Evolutionary conservation across 805 yeast genomes (phyloP), one percentile per base, ranked within the genome.

Genomic region (Starmerella bombicola): DNA sequence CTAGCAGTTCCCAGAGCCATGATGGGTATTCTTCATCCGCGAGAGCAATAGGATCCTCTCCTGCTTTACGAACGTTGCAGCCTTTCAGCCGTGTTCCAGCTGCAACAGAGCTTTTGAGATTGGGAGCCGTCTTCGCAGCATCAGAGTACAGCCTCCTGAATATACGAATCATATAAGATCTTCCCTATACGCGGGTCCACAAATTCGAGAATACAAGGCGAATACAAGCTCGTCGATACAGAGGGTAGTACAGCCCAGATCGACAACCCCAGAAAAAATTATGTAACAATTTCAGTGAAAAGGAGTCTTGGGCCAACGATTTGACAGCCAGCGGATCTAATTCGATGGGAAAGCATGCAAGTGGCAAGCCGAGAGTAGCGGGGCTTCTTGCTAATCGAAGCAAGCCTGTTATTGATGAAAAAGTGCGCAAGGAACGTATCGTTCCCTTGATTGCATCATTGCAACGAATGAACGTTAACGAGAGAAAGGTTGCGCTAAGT

Each of bases 1-100:
- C 93, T 24, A 85, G 69, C 35, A 82, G 66, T 4, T 70, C 73
- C 97, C 97, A 91, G 39, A 88, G 68, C 98, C 98, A 88, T 33
- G 71, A 81, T 4, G 98, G 98, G 57, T 88, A 88, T 54, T 86
- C 94, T 29, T 67, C 67, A 58, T 91, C 97, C 46, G 79, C 83
- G 40, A 80, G 61, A 1, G 97, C 97, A 4, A 83, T 76, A 7
- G 93, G 84, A 52, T 85, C 95, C 45, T 78, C 74, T n/a, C 88
- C 93, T 28, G 70, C 68, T 56, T 84, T 85, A 56, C 73, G 73
- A 33, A 88, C 69, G 52, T 80, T 80, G 54, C 85, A 63, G 48
- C 45, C 97, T 85, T 38, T 81, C 78, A 50, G 69, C 61, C 57
- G 86, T 72, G 40, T 58, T 12, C 68, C 68, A 3, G 62, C 65